phyloP scores from a whole-genome alignment of 148 eudicot genomes.

The Rhododendron henanense region DNA sequence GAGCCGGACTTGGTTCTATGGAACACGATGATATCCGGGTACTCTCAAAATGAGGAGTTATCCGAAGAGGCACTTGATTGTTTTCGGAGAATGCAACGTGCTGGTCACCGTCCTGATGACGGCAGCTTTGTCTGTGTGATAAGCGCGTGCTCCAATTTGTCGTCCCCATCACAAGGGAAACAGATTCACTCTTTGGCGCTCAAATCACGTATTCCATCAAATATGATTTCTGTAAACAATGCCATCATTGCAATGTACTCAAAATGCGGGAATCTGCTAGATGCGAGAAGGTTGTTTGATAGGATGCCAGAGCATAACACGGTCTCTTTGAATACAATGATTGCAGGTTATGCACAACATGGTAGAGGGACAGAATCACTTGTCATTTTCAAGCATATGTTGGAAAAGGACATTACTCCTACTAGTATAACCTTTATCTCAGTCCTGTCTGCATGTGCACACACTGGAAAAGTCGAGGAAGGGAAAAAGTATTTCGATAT shows the following conservation, averaged over 20 bases:
- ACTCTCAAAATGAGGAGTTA: conserved; percentile 53
- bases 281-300: conserved; percentile 65
- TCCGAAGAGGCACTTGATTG: conserved; percentile 58
- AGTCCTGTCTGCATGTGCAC: conserved; percentile 74
- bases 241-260: conserved; percentile 75
- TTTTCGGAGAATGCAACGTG: conserved; percentile 49
- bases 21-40: conserved; percentile 83
- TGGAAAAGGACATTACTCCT: conserved; percentile 39
- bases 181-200: conserved; percentile 63
- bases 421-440: conserved; percentile 63
- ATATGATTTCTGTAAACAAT: conserved; percentile 60
- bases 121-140: conserved; percentile 76
- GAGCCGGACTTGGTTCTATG: conserved; percentile 73
- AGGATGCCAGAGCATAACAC: conserved; percentile 67
- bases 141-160: conserved; percentile 59
- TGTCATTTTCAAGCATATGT: conserved; percentile 59
- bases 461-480: conserved; percentile 67
- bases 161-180: conserved; percentile 69
- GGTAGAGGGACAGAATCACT: conserved; percentile 56
- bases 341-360: conserved; percentile 78
- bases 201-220: conserved; percentile 62
- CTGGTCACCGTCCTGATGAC: conserved; percentile 62
- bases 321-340: conserved; percentile 65
- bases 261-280: conserved; percentile 69
- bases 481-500: conserved; percentile 50